phyloP scores from a whole-genome alignment of 2,329 filamentous ascomycete genomes.

The Hypoxylon sp. region DNA sequence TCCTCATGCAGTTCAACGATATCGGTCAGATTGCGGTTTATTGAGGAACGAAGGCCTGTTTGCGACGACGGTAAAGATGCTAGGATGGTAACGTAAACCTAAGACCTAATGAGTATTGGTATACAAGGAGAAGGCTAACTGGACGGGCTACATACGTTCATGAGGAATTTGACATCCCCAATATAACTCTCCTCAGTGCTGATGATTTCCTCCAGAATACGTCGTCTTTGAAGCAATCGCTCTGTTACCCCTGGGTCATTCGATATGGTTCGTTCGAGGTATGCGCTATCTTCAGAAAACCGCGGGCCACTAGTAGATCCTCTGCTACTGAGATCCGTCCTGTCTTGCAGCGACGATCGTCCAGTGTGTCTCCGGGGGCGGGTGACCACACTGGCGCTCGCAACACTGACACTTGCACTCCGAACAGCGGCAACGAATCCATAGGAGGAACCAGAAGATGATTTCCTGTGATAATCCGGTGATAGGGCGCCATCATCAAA shows the following conservation, averaged over 20 bases:
- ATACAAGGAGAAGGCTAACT: background rate
- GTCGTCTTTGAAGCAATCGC: constrained; percentile 77
- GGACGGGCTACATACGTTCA: constrained; percentile 68
- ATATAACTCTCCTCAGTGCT: constrained; percentile 89
- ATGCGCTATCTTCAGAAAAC: constrained; percentile 70
- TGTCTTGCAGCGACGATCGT: constrained; percentile 63
- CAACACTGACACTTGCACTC: constrained; percentile 80
- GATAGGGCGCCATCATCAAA: constrained; percentile 40
- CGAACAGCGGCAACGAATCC: constrained; percentile 82
- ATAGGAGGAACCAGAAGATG: constrained; percentile 78
- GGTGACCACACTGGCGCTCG: constrained; percentile 73
- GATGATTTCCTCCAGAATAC: constrained; percentile 85
- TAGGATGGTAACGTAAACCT: constrained; percentile 80
- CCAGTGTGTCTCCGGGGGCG: constrained; percentile 63
- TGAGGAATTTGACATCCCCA: constrained; percentile 83
- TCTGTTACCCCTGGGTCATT: constrained; percentile 75
- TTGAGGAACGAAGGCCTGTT: constrained; percentile 71
- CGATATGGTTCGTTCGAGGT: constrained; percentile 61
- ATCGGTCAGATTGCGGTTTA: constrained; percentile 80
- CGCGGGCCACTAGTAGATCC: constrained; percentile 68
- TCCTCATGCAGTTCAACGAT: constrained; percentile 86
- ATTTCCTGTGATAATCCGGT: constrained; percentile 59
- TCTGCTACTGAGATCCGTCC: constrained; percentile 69
- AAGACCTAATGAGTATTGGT: constrained; percentile 19
- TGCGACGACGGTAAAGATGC: constrained; percentile 74